phyloP scores from a whole-genome alignment of 1,284 basidiomycete species.

The Moesziomyces sp. region DNA sequence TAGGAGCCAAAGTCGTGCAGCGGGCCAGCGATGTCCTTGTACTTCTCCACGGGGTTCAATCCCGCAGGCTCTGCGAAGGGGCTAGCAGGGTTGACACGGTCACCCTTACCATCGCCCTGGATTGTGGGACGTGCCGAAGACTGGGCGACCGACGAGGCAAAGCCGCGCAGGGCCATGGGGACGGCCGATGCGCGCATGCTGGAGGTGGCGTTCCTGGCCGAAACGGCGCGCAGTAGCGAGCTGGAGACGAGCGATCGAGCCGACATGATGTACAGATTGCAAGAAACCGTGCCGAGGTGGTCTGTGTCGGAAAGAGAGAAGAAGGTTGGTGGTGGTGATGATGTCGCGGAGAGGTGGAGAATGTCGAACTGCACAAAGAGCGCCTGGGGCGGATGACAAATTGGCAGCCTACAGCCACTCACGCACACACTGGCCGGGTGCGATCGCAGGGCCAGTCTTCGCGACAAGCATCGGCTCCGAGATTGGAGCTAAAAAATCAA shows the following conservation, averaged over 20 bases:
- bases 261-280: conserved; percentile 20
- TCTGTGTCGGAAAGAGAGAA: conserved; percentile 9
- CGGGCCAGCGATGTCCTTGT: conserved; percentile 42
- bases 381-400: conserved; percentile 34
- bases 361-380: not conserved
- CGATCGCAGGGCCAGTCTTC: conserved; percentile 26
- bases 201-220: conserved; percentile 29
- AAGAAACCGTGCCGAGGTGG: not conserved
- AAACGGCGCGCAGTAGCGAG: conserved; percentile 33
- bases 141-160: conserved; percentile 26
- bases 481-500: conserved; percentile 1
- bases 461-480: conserved; percentile 36
- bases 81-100: conserved; percentile 59
- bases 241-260: conserved; percentile 32
- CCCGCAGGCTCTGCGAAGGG: conserved; percentile 61
- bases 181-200: conserved; percentile 20
- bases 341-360: not conserved
- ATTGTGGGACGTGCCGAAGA: conserved; percentile 22
- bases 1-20: conserved; percentile 66
- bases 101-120: conserved; percentile 55
- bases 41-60: conserved; percentile 60
- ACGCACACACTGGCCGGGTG: conserved; percentile 5
- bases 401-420: conserved; percentile 15
- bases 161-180: conserved; percentile 23
- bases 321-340: conserved; percentile 4